phyloP scores from a whole-genome alignment of 2,329 filamentous ascomycete genomes.

The Rhynchosporium secalis region DNA sequence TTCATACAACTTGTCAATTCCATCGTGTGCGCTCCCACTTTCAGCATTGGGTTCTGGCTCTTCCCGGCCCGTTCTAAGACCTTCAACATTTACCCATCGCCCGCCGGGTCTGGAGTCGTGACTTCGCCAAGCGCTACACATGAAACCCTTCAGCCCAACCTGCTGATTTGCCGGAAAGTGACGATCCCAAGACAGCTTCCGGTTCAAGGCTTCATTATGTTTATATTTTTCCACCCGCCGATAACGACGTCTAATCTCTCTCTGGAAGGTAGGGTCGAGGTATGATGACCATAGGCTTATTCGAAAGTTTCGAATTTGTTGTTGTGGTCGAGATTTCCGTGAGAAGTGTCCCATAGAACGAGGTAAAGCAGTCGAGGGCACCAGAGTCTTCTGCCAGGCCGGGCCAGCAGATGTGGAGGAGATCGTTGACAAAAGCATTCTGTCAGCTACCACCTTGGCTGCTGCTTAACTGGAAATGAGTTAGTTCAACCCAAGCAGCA shows the following conservation, averaged over 20 bases:
- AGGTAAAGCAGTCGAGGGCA: constrained; percentile 22
- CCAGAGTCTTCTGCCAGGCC: constrained; percentile 16
- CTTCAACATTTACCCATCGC: constrained; percentile 43
- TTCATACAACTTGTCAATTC: constrained; percentile 23
- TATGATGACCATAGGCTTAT: constrained; percentile 50
- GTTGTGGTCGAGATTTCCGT: constrained; percentile 28
- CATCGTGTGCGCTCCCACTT: constrained; percentile 43
- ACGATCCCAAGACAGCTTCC: constrained; percentile 50
- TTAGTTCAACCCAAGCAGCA: not conserved
- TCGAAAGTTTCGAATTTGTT: constrained; percentile 50
- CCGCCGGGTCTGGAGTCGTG: constrained; percentile 34
- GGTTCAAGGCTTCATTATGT: constrained; percentile 48
- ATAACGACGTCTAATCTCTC: constrained; percentile 47
- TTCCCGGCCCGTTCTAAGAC: constrained; percentile 24
- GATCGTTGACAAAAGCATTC: constrained; percentile 36
- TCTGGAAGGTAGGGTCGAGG: constrained; percentile 45
- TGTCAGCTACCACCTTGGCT: constrained; percentile 28
- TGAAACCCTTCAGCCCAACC: constrained; percentile 44
- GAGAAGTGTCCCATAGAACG: constrained; percentile 17
- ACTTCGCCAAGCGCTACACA: constrained; percentile 45
- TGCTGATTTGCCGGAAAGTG: constrained; percentile 41
- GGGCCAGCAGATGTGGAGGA: constrained; percentile 24
- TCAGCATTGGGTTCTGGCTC: constrained; percentile 22
- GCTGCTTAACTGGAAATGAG: constrained; percentile 17
- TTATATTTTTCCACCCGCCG: constrained; percentile 47